Conservation (phyloP, 192 early-diverging fungal species). For the Coemansia sp. region DNA sequence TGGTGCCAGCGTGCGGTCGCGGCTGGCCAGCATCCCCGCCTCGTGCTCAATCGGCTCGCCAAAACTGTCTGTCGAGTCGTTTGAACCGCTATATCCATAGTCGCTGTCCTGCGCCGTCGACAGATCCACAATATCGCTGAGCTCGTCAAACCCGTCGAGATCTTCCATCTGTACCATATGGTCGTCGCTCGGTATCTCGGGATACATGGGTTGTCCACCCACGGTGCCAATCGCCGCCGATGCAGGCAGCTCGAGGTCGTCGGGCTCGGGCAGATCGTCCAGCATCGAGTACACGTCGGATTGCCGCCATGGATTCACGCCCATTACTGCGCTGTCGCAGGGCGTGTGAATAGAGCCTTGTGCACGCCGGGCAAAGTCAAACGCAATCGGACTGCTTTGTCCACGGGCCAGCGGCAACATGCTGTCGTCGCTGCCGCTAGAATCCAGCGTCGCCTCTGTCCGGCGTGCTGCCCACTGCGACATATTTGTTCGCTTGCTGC, state of each 20-base stretch:
- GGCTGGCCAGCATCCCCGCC: conserved; percentile 26
- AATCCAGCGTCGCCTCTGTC: background rate
- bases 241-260: conserved; percentile 40
- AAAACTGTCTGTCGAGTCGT: conserved; percentile 51
- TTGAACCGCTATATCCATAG: conserved; percentile 34
- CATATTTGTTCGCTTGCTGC: background rate
- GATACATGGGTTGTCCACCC: background rate
- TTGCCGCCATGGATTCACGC: background rate
- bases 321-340: background rate
- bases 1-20: conserved; percentile 1
- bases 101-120: conserved; percentile 27
- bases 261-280: conserved; percentile 35
- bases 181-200: background rate
- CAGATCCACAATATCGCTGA: conserved; percentile 40
- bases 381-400: background rate
- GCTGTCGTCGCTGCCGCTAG: background rate
- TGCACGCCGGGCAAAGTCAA: background rate
- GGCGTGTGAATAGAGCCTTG: background rate
- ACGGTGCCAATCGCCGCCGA: conserved; percentile 12
- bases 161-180: conserved; percentile 47
- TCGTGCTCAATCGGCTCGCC: conserved; percentile 50
- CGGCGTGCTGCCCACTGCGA: background rate
- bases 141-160: conserved; percentile 36
- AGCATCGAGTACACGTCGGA: conserved; percentile 24
- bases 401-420: background rate